phyloP scores from a whole-genome alignment of 345 rosid genomes.

The Heritiera fomes region DNA sequence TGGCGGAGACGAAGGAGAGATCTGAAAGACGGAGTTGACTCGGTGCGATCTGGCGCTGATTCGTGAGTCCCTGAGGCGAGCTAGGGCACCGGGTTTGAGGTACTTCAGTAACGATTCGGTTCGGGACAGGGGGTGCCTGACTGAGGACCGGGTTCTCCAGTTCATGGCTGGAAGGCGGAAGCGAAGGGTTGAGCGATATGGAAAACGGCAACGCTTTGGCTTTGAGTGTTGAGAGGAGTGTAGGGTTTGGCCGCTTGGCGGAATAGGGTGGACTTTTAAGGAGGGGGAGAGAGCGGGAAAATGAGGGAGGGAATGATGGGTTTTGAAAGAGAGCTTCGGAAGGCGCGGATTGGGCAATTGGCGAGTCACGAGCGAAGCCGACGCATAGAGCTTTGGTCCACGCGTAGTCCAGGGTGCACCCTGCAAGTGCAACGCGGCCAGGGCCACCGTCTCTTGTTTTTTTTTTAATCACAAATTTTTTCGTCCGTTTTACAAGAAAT shows the following conservation, averaged over 20 bases:
- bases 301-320: neutral
- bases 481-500: too few species aligned
- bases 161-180: conserved; percentile 26
- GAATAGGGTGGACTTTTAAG: too few species aligned
- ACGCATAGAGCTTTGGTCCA: too few species aligned
- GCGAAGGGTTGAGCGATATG: neutral
- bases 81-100: conserved; percentile 58
- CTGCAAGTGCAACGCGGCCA: too few species aligned
- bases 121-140: conserved; percentile 16
- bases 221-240: too few species aligned
- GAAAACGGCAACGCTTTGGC: neutral
- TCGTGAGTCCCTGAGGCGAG: conserved; percentile 50
- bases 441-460: too few species aligned
- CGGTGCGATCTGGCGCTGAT: conserved; percentile 51
- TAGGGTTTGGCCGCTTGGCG: conserved; percentile 22
- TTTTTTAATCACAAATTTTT: too few species aligned
- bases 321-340: neutral
- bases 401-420: too few species aligned
- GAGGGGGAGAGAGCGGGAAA: neutral
- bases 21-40: conserved; percentile 25
- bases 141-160: conserved; percentile 24
- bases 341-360: too few species aligned
- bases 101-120: conserved; percentile 39
- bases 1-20: conserved; percentile 23
- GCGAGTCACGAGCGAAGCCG: too few species aligned